phyloP scores from a whole-genome alignment of 2,329 filamentous ascomycete species.

The Clarireedia monteithiana region DNA sequence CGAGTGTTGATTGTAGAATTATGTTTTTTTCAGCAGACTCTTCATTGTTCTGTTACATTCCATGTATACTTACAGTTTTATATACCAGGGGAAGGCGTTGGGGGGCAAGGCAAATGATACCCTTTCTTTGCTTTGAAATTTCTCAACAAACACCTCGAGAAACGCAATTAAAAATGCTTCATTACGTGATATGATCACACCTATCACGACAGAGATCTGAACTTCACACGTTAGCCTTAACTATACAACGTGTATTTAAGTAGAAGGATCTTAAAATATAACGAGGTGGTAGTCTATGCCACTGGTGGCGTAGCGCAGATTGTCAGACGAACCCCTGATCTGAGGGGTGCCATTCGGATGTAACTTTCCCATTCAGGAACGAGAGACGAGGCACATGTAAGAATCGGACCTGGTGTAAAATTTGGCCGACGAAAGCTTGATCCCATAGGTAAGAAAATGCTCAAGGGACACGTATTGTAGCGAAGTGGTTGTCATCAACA shows the following conservation, averaged over 20 bases:
- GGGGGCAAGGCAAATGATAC: constrained; percentile 6
- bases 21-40: background rate
- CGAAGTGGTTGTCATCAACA: too few species aligned
- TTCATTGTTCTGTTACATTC: background rate
- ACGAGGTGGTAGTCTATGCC: background rate
- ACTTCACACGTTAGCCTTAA: too few species aligned
- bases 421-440: background rate
- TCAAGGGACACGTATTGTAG: too few species aligned
- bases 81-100: constrained; percentile 2
- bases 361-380: background rate
- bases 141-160: background rate
- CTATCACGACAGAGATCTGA: too few species aligned
- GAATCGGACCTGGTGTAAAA: background rate
- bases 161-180: too few species aligned
- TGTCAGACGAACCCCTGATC: constrained; percentile 1
- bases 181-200: too few species aligned
- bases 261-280: background rate
- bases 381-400: background rate
- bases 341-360: background rate
- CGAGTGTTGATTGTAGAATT: background rate
- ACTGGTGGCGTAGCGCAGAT: constrained; percentile 1
- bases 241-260: too few species aligned
- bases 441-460: background rate
- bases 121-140: constrained; percentile 6
- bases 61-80: background rate